Evolutionary conservation across 495 filamentous ascomycete genomes (phyloP).

Genomic region (Penicillium cosmopolitanum): DNA sequence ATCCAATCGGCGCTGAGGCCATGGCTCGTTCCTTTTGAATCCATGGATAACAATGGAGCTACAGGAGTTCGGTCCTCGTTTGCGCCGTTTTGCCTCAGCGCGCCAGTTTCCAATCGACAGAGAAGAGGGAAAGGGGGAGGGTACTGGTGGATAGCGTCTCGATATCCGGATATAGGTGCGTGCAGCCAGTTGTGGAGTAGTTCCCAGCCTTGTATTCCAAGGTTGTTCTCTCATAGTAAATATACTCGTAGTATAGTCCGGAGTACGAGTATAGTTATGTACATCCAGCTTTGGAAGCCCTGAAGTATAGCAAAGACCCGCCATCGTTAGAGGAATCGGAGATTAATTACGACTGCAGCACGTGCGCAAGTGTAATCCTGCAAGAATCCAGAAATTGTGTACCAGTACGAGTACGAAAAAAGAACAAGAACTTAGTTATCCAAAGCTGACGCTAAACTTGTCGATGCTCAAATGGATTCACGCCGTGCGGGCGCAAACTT

Average conservation of each 20-base stretch:
- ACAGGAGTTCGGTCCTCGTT: background rate
- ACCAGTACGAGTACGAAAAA: background rate
- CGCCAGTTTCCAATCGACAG: background rate
- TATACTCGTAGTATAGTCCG: too few species aligned
- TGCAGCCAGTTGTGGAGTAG: background rate
- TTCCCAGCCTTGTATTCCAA: background rate
- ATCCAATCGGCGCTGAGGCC: constrained; percentile 24
- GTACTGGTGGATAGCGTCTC: background rate
- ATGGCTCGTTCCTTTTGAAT: constrained; percentile 18
- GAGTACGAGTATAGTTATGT: too few species aligned
- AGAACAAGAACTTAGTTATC: background rate
- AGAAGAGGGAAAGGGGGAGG: background rate
- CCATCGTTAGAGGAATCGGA: background rate
- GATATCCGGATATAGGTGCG: background rate
- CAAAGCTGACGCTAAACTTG: background rate
- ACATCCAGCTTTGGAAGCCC: too few species aligned
- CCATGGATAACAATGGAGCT: background rate
- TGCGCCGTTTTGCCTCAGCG: background rate
- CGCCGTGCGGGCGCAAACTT: background rate
- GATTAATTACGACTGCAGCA: background rate
- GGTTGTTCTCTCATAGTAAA: background rate
- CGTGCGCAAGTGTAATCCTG: background rate
- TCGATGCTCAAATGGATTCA: background rate
- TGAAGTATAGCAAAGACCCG: background rate
- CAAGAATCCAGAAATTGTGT: background rate